Evolutionary conservation across 1,284 basidiomycete species (phyloP), one percentile per base, ranked within the genome.

Genomic region (Porogramme epimiltina): DNA sequence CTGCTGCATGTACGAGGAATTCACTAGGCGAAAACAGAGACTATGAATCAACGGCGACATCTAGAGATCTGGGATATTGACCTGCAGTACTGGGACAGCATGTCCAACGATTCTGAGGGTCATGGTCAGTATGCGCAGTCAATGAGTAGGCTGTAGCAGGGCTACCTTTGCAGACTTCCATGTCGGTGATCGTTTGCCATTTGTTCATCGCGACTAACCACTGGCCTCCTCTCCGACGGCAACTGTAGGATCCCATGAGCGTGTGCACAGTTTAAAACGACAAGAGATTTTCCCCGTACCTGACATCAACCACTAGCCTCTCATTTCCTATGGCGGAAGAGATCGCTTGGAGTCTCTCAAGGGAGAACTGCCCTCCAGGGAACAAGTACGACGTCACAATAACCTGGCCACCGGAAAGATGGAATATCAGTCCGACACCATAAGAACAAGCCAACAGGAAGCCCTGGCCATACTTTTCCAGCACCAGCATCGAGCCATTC

Each of bases 191-290:
- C 51, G 91, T 89, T 70, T 98, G 95, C 97, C 97, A 99, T 65
- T 95, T 93, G 73, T 99, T 98, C 95, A 97, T 98, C 0, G 97
- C 95, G 6, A 99, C 91, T 33, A 95, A 78, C 97, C 97, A 99
- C 58, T 77, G 85, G 33, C 84, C 73, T 13, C 77, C 88, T 64
- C 84, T 76, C 61, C 84, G 81, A 19, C 96, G 85, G 72, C 97
- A 99, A 68, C 96, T 96, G 46, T 10, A 37, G n/a, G n/a, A n/a
- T n/a, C n/a, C n/a, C n/a, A n/a, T n/a, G n/a, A n/a, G n/a, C n/a
- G n/a, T n/a, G n/a, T n/a, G n/a, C n/a, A n/a, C n/a, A n/a, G n/a
- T n/a, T n/a, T n/a, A n/a, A n/a, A n/a, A n/a, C 5, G 34, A 16
- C 13, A 37, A 37, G 13, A 37, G 28, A 31, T 31, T 13, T 8